Evolutionary conservation across 1,139 yeast species (phyloP).

Genomic region (Suhomyces coccinellae): DNA sequence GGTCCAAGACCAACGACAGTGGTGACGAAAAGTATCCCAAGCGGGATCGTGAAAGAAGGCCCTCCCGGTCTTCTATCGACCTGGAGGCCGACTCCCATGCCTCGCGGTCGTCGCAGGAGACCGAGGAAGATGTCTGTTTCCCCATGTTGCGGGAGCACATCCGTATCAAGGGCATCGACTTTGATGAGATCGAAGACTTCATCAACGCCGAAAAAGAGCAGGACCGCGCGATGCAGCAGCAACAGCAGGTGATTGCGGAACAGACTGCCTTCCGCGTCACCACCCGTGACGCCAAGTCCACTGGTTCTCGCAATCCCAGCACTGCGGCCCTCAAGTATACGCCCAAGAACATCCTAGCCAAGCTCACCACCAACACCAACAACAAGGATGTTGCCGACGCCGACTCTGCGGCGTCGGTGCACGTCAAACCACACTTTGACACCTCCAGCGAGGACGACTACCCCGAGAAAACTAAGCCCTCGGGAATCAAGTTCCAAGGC

Average conservation of each 20-base stretch:
- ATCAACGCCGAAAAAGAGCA: conserved; percentile 53
- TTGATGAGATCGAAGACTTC: conserved; percentile 76
- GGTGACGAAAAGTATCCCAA: conserved; percentile 12
- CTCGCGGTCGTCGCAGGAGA: conserved; percentile 73
- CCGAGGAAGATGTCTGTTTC: conserved; percentile 97
- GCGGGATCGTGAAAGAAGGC: conserved; percentile 21
- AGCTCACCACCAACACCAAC: conserved; percentile 6
- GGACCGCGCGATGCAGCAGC: conserved; percentile 26
- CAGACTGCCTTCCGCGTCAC: conserved; percentile 28
- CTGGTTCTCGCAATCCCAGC: conserved; percentile 23
- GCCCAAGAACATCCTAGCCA: conserved; percentile 38
- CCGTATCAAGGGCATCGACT: conserved; percentile 72
- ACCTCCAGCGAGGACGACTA: conserved; percentile 29
- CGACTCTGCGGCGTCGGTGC: conserved; percentile 10
- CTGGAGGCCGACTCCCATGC: conserved; percentile 72
- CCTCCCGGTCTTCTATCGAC: conserved; percentile 46
- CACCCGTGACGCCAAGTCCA: conserved; percentile 22
- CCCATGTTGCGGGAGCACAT: conserved; percentile 81
- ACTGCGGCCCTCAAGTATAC: conserved; percentile 64
- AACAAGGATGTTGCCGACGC: conserved; percentile 4
- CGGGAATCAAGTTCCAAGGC: neutral
- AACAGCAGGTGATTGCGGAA: conserved; percentile 34
- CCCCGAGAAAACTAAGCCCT: conserved; percentile 15
- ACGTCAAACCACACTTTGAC: conserved; percentile 22
- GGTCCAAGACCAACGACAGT: conserved; percentile 37